phyloP scores from a whole-genome alignment of 352 stramenopile species.

The Globisporangium heterothallicum region DNA sequence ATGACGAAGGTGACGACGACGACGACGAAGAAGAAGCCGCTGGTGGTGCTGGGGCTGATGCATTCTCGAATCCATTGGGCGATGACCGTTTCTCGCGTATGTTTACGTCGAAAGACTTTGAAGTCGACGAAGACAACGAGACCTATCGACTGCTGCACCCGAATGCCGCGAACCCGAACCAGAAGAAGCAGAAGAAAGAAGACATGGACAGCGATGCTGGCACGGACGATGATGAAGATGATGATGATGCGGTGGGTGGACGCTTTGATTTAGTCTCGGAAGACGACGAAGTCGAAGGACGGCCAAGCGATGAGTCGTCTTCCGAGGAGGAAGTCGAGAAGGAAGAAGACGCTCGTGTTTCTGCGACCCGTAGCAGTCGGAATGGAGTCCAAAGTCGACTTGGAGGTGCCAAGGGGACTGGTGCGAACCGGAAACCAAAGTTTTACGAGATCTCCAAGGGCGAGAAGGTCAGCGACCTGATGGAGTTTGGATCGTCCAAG shows the following conservation, averaged over 20 bases:
- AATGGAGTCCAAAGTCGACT: slow-evolving; percentile 8
- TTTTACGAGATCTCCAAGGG: slow-evolving; percentile 85
- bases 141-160: slow-evolving; percentile 96
- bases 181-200: slow-evolving; percentile 74
- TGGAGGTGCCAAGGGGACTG: neutral
- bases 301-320: slow-evolving; percentile 62
- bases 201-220: slow-evolving; percentile 91
- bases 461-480: slow-evolving; percentile 77
- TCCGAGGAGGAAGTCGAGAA: slow-evolving; percentile 51
- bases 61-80: slow-evolving; percentile 78
- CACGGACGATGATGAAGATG: slow-evolving; percentile 53
- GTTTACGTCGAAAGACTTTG: slow-evolving; percentile 97
- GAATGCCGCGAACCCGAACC: slow-evolving; percentile 71
- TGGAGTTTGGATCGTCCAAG: slow-evolving; percentile 62
- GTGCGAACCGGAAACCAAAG: slow-evolving; percentile 48
- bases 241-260: slow-evolving; percentile 45
- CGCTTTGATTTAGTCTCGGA: slow-evolving; percentile 74
- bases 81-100: slow-evolving; percentile 97
- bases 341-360: too few species aligned
- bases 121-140: slow-evolving; percentile 96
- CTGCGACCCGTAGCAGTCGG: too few species aligned
- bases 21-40: slow-evolving; percentile 22
- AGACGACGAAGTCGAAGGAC: slow-evolving; percentile 48
- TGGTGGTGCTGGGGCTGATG: slow-evolving; percentile 18
- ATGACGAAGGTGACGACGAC: slow-evolving; percentile 17